Evolutionary conservation across 164 flowering plant genomes (phyloP).

Genomic region (Tinospora cordifolia): DNA sequence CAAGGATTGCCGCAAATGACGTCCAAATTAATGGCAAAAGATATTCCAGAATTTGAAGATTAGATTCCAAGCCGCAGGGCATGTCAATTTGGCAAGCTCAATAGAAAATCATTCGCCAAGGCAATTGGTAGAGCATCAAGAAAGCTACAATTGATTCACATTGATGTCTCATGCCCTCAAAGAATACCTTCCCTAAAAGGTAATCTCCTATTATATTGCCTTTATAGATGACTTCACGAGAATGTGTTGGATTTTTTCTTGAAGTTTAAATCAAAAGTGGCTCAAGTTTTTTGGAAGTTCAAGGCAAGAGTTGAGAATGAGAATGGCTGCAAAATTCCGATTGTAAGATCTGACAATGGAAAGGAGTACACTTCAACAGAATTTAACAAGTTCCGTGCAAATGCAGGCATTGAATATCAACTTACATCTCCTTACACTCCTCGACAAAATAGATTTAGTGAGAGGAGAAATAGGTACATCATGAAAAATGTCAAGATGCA

Average conservation of each 20-base stretch:
- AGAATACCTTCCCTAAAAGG: not conserved
- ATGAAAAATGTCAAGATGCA: slow-evolving; percentile 1
- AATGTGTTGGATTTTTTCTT: not conserved
- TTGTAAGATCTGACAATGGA: no score
- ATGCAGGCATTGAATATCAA: not conserved
- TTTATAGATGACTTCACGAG: not conserved
- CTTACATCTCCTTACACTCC: not conserved
- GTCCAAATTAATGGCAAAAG: not conserved
- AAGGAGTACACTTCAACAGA: not conserved
- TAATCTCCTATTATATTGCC: not conserved
- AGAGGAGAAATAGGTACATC: not conserved
- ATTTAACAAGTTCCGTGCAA: no score
- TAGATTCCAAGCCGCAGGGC: not conserved
- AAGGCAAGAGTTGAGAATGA: no score
- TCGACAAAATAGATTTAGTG: not conserved
- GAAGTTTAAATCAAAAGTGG: not conserved
- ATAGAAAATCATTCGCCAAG: not conserved
- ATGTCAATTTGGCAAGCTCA: not conserved
- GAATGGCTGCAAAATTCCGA: no score
- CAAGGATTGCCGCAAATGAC: no score
- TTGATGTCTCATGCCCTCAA: no score
- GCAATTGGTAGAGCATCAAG: not conserved
- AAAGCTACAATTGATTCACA: not conserved
- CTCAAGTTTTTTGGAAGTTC: no score
- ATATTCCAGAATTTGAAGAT: not conserved